Base-by-base conservation (phyloP, 2,329 filamentous ascomycete genomes). In the Xylaria sp. region DNA sequence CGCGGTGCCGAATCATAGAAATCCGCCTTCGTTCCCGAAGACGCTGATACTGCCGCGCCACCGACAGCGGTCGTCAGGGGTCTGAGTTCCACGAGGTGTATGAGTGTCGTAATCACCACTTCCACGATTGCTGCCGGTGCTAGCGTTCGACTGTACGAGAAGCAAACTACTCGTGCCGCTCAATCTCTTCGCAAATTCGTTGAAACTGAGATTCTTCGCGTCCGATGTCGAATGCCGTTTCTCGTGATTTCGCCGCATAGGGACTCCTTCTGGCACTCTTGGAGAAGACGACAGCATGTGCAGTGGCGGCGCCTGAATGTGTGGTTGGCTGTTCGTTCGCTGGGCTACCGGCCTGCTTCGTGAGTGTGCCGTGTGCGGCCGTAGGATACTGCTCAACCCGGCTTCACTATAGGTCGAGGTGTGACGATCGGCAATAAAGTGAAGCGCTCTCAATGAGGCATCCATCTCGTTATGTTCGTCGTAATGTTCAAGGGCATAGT, bases 141-240 rank as follows among this genome's bases (percentile, higher is more conserved):
- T 84, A 67, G 82, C 81, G 75, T 88, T 88, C 68, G 86, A 86
- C 80, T 89, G 86, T 64, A 88, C 82, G 54, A 89, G 81, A 62
- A 90, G 80, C 75, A 89, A 79, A 77, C 85, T 89, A 75, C 86
- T 89, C 60, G 87, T 89, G 76, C 85, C 89, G 73, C 87, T 89
- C 63, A 90, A 77, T 69, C 87, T 82, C 76, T 87, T 88, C 56
- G 87, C 86, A 70, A 89, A 88, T 63, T 90, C 88, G 72, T 83
- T 86, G 72, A 90, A 88, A 79, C 86, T 89, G 64, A 88, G 82
- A 68, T 86, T 83, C 80, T 89, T 89, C 56, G 80, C 80, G 75
- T 85, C 88, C 11, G 84, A 85, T 48, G 80, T 81, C 33, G 87
- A 89, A 57, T 82, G 81, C 38, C 86, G 84, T 71, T 87, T 86